Evolutionary conservation across 208 protist genomes (phyloP).

Genomic region (Trypanosoma theileri): DNA sequence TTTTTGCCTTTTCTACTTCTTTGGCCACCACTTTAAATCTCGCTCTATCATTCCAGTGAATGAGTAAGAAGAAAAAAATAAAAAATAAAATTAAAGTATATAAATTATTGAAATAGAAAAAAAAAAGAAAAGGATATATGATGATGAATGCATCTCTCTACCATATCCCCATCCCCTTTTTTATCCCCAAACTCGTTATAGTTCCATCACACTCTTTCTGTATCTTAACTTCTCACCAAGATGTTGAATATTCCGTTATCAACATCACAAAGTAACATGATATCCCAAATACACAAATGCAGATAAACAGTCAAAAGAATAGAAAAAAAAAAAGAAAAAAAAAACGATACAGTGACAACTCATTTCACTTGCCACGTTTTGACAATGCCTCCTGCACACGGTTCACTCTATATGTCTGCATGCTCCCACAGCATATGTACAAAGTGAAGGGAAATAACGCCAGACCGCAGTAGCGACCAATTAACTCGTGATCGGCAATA

Average conservation of each 20-base stretch:
- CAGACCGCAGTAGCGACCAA: slow-evolving; percentile 77
- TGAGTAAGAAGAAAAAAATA: background rate
- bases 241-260: too few relatives aligned
- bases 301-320: background rate
- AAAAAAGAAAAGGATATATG: slow-evolving; percentile 5
- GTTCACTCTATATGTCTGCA: slow-evolving; percentile 55
- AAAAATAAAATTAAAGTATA: background rate
- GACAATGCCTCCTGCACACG: slow-evolving; percentile 43
- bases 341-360: background rate
- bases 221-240: background rate
- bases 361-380: slow-evolving; percentile 14
- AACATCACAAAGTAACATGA: too few relatives aligned
- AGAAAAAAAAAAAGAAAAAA: background rate
- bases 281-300: too few relatives aligned
- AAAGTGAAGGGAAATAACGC: slow-evolving; percentile 71
- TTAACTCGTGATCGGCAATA: slow-evolving; percentile 62
- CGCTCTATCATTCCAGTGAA: background rate
- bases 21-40: background rate
- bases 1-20: slow-evolving; percentile 8
- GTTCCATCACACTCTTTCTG: too few relatives aligned
- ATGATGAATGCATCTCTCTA: too few relatives aligned
- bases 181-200: too few relatives aligned
- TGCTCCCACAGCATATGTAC: slow-evolving; percentile 61
- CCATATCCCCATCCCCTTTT: too few relatives aligned
- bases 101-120: background rate